Evolutionary conservation across 1,139 yeast genomes (phyloP).

Genomic region (Candida tunisiensis): DNA sequence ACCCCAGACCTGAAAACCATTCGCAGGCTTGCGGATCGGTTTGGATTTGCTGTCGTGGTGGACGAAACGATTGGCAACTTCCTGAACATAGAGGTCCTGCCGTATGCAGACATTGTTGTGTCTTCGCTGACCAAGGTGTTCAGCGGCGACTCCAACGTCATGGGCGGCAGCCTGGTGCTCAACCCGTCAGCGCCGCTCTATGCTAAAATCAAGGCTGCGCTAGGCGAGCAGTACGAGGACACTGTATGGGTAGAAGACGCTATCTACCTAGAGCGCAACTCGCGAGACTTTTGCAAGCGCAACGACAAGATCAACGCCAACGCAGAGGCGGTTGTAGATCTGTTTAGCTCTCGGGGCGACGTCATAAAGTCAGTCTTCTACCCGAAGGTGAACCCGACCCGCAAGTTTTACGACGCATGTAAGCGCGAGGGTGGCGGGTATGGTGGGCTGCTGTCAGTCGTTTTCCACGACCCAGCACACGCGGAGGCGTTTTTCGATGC

Average conservation of each 20-base stretch:
- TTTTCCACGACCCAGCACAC: conserved; percentile 47
- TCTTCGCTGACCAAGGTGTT: conserved; percentile 84
- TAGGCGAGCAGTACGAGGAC: conserved; percentile 48
- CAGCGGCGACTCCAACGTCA: conserved; percentile 87
- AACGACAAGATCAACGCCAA: conserved; percentile 51
- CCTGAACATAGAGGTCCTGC: conserved; percentile 65
- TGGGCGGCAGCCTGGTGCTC: conserved; percentile 81
- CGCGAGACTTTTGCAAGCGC: conserved; percentile 69
- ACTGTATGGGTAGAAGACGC: conserved; percentile 90
- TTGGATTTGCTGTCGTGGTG: conserved; percentile 60
- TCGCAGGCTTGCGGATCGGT: conserved; percentile 47
- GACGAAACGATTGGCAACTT: conserved; percentile 94
- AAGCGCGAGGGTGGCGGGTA: conserved; percentile 69
- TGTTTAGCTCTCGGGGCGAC: conserved; percentile 23
- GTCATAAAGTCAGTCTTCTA: conserved; percentile 47
- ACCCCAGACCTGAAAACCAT: conserved; percentile 62
- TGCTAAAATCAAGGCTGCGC: conserved; percentile 30
- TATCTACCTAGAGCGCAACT: conserved; percentile 77
- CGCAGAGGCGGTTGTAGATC: conserved; percentile 34
- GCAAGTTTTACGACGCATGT: conserved; percentile 50
- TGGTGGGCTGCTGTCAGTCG: conserved; percentile 76
- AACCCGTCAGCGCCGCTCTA: conserved; percentile 51
- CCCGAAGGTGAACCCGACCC: conserved; percentile 43
- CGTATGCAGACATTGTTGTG: conserved; percentile 71
- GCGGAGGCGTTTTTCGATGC: conserved; percentile 66